These are phyloP conservation scores for Solanum hybrid DNA, from an alignment of 305 asterid species.

Conservation along the genomic window DNA sequence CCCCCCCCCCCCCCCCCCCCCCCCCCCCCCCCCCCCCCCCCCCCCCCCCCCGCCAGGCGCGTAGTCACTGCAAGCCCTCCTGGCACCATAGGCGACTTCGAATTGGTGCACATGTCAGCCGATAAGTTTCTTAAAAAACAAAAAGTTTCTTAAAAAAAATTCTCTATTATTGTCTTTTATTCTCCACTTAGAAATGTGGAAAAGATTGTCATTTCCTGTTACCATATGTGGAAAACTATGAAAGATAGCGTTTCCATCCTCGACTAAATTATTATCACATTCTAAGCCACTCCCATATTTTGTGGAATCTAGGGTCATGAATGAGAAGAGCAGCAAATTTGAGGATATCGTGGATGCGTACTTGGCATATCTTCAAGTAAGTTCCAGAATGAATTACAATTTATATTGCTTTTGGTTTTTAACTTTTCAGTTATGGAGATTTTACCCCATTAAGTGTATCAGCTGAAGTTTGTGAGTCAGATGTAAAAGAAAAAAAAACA, in stretches of 20 bases:
- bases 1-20: no score
- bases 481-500: not conserved
- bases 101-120: not conserved
- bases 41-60: no score
- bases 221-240: not conserved
- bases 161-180: not conserved
- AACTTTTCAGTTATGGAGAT: not conserved
- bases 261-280: not conserved
- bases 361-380: slow-evolving; percentile 82
- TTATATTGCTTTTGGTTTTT: not conserved
- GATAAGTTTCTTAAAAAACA: not conserved
- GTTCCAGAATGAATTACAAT: slow-evolving; percentile 19
- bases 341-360: slow-evolving; percentile 87
- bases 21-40: no score
- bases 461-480: not conserved
- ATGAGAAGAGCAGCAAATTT: slow-evolving; percentile 41
- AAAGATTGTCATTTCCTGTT: not conserved
- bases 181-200: not conserved
- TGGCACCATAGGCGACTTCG: not conserved
- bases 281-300: not conserved
- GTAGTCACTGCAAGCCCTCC: not conserved
- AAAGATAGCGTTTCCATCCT: not conserved
- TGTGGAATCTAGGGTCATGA: slow-evolving; percentile 29
- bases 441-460: not conserved
- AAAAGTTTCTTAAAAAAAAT: not conserved